Conservation (phyloP, 129 eudicot genomes). For the Mikania micrantha region DNA sequence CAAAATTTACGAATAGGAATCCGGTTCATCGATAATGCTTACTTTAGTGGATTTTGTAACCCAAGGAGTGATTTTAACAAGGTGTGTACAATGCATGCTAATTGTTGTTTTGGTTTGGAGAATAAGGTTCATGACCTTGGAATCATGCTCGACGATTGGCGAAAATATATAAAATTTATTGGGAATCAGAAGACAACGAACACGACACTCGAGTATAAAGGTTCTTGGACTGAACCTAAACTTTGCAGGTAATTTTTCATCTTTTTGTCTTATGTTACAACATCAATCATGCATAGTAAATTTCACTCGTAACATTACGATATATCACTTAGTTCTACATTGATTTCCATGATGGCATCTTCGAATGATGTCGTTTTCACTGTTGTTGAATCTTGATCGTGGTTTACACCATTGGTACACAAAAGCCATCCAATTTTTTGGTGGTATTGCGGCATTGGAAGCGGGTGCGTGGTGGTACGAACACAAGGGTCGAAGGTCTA, state of each 20-base stretch:
- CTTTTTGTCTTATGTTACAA: too few species aligned
- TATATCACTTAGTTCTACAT: too few species aligned
- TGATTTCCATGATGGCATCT: too few species aligned
- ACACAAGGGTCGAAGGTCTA: too few species aligned
- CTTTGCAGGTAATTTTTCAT: slow-evolving; percentile 10
- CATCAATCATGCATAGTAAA: too few species aligned
- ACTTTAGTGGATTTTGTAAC: slow-evolving; percentile 21
- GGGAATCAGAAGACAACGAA: background rate
- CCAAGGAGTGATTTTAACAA: slow-evolving; percentile 13
- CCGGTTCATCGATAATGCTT: slow-evolving; percentile 8
- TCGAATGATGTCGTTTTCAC: too few species aligned
- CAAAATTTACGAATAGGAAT: background rate
- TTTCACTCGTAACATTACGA: background rate
- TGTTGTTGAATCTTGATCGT: too few species aligned
- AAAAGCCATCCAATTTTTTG: too few species aligned
- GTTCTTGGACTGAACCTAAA: slow-evolving; percentile 15
- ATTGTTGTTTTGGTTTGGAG: slow-evolving; percentile 17
- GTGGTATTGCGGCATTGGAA: too few species aligned
- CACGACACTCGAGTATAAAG: background rate
- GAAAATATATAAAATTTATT: background rate
- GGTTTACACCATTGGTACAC: too few species aligned
- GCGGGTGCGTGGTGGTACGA: too few species aligned
- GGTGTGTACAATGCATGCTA: slow-evolving; percentile 24
- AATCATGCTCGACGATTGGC: slow-evolving; percentile 9
- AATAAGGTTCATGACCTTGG: slow-evolving; percentile 23